Percentiles rank a stretch among this genome's conserved stretches.
Evolutionary conservation across 257 asterid genomes (phyloP).

Genomic region (Knoxia roxburghii): DNA sequence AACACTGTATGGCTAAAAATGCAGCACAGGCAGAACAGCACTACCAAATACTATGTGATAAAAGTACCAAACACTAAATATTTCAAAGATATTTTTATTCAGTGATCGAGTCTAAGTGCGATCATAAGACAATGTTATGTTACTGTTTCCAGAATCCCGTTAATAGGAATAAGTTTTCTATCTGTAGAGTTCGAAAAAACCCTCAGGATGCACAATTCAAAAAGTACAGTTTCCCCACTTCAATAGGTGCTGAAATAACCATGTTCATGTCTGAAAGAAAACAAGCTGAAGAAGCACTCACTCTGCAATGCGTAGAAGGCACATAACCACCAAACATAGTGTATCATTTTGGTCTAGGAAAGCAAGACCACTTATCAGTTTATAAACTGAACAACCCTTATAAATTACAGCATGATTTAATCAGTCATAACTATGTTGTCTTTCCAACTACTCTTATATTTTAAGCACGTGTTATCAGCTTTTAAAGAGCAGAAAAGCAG

Average conservation of each 20-base stretch:
- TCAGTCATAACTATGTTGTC: not conserved
- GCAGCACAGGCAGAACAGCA: not conserved
- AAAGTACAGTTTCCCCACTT: conserved; percentile 92
- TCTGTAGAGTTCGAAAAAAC: conserved; percentile 82
- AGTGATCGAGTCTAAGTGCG: not conserved
- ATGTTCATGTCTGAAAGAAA: too few relatives aligned
- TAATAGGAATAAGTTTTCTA: too few relatives aligned
- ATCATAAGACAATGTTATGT: not conserved
- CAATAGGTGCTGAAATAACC: conserved; percentile 98
- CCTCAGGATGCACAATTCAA: conserved; percentile 94
- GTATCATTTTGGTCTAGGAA: conserved; percentile 32
- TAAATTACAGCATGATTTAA: too few relatives aligned
- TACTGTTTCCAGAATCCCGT: conserved; percentile 88
- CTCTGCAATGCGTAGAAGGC: too few relatives aligned
- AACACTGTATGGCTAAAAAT: not conserved
- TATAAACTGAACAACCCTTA: not conserved
- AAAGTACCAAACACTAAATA: too few relatives aligned
- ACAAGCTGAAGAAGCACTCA: too few relatives aligned
- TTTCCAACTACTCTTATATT: not conserved
- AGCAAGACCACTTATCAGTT: not conserved
- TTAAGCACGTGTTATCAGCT: not conserved
- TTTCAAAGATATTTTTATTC: too few relatives aligned
- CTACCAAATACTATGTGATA: too few relatives aligned
- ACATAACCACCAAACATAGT: too few relatives aligned
- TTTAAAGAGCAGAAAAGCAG: not conserved